These are phyloP conservation scores for Trichocladium uniseriatum DNA, from an alignment of 495 filamentous ascomycete species.

Conservation along the genomic window DNA sequence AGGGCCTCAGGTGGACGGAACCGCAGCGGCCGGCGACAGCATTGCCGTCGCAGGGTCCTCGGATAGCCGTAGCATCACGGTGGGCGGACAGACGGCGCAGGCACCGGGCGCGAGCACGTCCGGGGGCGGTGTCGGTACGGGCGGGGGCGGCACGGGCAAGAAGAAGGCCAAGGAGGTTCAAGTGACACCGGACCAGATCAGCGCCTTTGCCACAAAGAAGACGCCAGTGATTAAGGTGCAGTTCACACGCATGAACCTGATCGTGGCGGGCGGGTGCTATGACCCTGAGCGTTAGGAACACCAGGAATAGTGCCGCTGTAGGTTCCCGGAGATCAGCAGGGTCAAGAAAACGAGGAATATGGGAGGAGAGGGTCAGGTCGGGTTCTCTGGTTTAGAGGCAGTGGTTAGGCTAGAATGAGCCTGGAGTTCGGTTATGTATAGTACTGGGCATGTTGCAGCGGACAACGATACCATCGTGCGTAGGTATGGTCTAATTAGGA, in stretches of 20 bases:
- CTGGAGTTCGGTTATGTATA: not conserved
- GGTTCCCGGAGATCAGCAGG: not conserved
- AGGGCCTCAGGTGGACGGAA: constrained; percentile 51
- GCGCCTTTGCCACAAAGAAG: constrained; percentile 90
- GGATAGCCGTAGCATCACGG: constrained; percentile 27
- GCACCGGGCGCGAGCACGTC: constrained; percentile 18
- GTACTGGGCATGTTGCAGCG: not conserved
- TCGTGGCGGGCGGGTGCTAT: constrained; percentile 81
- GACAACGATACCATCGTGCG: not conserved
- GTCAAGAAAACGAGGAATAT: too few species aligned
- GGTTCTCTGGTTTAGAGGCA: not conserved
- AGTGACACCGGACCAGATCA: constrained; percentile 86
- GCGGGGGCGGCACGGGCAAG: constrained; percentile 49
- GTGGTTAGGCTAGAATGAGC: not conserved
- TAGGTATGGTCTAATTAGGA: too few species aligned
- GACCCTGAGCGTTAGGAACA: constrained; percentile 31
- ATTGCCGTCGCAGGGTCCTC: constrained; percentile 40
- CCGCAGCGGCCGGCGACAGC: constrained; percentile 35
- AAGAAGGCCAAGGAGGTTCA: constrained; percentile 85
- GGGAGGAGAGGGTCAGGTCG: too few species aligned
- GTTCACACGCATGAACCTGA: constrained; percentile 88
- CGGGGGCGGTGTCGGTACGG: constrained; percentile 27
- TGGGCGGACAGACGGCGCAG: constrained; percentile 26
- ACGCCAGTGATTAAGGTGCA: constrained; percentile 86
- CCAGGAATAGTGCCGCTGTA: not conserved